These are phyloP conservation scores for Stagonosporopsis rhizophila DNA, from an alignment of 2,329 filamentous ascomycete genomes.

Conservation along the genomic window DNA sequence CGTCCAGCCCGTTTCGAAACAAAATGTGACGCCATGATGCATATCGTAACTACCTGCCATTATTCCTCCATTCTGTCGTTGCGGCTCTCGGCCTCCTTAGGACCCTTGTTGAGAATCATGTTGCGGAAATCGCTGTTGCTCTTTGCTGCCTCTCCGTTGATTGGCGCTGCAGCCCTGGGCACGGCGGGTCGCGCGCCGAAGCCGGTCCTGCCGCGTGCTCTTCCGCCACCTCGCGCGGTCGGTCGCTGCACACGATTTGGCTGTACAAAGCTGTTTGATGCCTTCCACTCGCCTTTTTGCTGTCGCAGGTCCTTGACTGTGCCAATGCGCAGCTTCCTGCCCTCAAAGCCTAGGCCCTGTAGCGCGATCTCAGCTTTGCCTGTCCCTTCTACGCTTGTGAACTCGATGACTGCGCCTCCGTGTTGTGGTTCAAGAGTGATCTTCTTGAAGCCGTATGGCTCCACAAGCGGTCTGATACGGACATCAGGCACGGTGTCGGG, in stretches of 20 bases:
- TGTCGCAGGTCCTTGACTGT: slow-evolving; percentile 58
- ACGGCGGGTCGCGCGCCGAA: slow-evolving; percentile 39
- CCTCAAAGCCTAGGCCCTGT: slow-evolving; percentile 49
- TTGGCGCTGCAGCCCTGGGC: slow-evolving; percentile 22
- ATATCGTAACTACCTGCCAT: slow-evolving; percentile 25
- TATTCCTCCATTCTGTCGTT: slow-evolving; percentile 37
- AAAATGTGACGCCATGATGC: slow-evolving; percentile 10
- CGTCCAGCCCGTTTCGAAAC: slow-evolving; percentile 4
- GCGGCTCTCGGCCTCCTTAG: slow-evolving; percentile 24
- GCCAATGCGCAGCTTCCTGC: slow-evolving; percentile 54
- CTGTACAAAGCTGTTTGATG: slow-evolving; percentile 43
- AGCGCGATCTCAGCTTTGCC: slow-evolving; percentile 70
- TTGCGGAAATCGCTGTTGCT: slow-evolving; percentile 66
- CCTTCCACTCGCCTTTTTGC: slow-evolving; percentile 49
- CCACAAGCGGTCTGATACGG: slow-evolving; percentile 75
- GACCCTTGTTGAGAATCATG: slow-evolving; percentile 57
- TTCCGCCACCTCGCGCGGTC: slow-evolving; percentile 34
- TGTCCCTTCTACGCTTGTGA: slow-evolving; percentile 70
- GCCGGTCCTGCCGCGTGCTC: slow-evolving; percentile 38
- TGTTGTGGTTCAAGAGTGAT: slow-evolving; percentile 82
- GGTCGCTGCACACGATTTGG: slow-evolving; percentile 39
- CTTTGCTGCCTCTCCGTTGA: slow-evolving; percentile 49
- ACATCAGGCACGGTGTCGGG: slow-evolving; percentile 93
- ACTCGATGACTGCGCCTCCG: slow-evolving; percentile 86
- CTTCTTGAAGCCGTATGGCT: slow-evolving; percentile 76